phyloP scores from a whole-genome alignment of 1,284 basidiomycete genomes.

The Pisolithus thermaeus region DNA sequence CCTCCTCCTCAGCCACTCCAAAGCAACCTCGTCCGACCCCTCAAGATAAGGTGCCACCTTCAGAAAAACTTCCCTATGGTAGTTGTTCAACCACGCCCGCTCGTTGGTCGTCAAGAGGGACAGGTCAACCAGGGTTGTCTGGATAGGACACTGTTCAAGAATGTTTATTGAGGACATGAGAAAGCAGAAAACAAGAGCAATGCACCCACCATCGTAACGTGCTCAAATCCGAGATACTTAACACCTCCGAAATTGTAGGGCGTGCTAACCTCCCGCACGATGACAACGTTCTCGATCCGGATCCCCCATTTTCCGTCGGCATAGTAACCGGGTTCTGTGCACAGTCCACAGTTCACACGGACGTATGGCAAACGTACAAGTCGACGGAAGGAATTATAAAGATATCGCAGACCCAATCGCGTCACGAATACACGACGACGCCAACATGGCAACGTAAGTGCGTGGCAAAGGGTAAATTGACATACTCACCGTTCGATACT shows the following conservation, averaged over 20 bases:
- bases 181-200: background rate
- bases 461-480: background rate
- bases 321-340: slow-evolving; percentile 86
- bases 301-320: slow-evolving; percentile 90
- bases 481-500: slow-evolving; percentile 67
- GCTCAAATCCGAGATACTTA: slow-evolving; percentile 80
- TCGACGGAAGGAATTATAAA: background rate
- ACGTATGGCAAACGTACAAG: background rate
- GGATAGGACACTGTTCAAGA: slow-evolving; percentile 71
- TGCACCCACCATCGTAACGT: slow-evolving; percentile 66
- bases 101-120: slow-evolving; percentile 64
- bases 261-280: slow-evolving; percentile 69
- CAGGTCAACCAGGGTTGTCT: slow-evolving; percentile 75
- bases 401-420: background rate
- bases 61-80: slow-evolving; percentile 72
- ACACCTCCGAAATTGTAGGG: slow-evolving; percentile 81
- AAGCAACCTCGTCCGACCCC: slow-evolving; percentile 61
- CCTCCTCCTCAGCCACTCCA: slow-evolving; percentile 77
- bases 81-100: slow-evolving; percentile 78
- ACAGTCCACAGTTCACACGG: background rate
- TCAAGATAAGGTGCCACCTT: slow-evolving; percentile 76
- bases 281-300: slow-evolving; percentile 86
- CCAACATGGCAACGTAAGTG: too few relatives aligned
- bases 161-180: background rate
- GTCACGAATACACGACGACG: background rate